A percentile compares a stretch with the other conserved stretches of the same genome.
Evolutionary conservation across 2,329 filamentous ascomycete species (phyloP).

Genomic region (Botrytis sinoallii): DNA sequence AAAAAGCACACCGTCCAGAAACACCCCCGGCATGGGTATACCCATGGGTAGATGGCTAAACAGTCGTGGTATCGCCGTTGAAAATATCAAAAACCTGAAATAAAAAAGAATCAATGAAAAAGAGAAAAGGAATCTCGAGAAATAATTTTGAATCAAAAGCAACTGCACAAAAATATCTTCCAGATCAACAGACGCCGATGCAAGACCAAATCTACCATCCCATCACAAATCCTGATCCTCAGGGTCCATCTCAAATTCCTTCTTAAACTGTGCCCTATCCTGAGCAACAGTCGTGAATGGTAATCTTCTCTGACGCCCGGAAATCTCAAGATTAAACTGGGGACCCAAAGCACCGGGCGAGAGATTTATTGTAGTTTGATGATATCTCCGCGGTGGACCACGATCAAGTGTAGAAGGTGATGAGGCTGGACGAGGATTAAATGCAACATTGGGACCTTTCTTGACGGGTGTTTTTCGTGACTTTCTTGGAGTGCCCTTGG

Average conservation of each 20-base stretch:
- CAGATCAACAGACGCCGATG: accelerated
- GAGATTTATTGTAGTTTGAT: neutral
- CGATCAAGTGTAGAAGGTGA: neutral
- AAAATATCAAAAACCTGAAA: neutral
- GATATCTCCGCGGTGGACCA: neutral
- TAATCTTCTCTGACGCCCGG: neutral
- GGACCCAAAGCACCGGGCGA: neutral
- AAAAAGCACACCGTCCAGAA: neutral
- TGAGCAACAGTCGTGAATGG: neutral
- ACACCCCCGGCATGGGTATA: neutral
- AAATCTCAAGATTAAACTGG: neutral
- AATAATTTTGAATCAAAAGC: too few species aligned
- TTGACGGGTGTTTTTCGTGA: neutral
- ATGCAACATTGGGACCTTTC: neutral
- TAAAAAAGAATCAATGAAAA: neutral
- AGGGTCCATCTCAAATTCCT: neutral
- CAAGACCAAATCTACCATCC: neutral
- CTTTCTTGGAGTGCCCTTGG: neutral
- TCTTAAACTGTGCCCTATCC: neutral
- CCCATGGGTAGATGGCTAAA: neutral
- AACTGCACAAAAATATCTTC: neutral
- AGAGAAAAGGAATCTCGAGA: neutral
- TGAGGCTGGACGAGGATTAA: neutral
- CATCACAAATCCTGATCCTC: neutral
- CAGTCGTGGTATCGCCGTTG: neutral